Evolutionary conservation across 257 asterid species (phyloP), one percentile per base, ranked within the genome.

Genomic region (Solanum paucissectum): DNA sequence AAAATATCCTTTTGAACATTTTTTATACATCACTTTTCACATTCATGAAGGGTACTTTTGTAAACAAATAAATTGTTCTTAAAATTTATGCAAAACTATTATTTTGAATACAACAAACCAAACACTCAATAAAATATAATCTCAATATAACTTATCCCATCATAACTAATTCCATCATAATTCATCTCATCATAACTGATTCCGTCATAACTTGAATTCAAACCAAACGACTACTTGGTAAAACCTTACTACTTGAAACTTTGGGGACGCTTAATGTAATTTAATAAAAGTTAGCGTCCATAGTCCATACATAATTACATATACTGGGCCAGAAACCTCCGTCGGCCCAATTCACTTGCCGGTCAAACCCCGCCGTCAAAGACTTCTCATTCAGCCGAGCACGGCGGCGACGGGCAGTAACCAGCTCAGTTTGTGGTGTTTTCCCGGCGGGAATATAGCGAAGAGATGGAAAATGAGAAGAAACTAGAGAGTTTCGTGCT

Each of bases 401-500:
- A 44, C 87, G 87, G 83, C 38, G 87, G 83, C n/a, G 84, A 7
- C 79, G 73, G 69, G 55, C 21, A 44, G 38, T 55, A 46, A 14
- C 36, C 37, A 21, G 71, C 58, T 44, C 73, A 33, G 44, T 49
- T 9, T 2, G 25, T 21, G 20, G 62, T 12, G 42, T 38, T 29
- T 68, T 74, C 12, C 81, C 38, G 16, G 42, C 49, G 87, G 34
- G 29, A 4, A 69, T 32, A 69, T 3, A 71, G 37, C 12, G 42
- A 40, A 84, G 42, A 25, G 23, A 95, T 96, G 96, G 97, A 91
- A 76, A 87, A 77, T 44, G 89, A 74, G 90, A 87, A 87, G 83
- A 88, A 89, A 81, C 89, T 88, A 77, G 94, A 92, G 92, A 92
- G 99, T 94, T 97, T 90, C 66, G 98, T 96, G 62, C 52, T 97